Percentiles rank a stretch among this genome's conserved stretches.
Evolutionary conservation across 2,329 filamentous ascomycete genomes (phyloP).

Genomic region (Grosmannia huntii): DNA sequence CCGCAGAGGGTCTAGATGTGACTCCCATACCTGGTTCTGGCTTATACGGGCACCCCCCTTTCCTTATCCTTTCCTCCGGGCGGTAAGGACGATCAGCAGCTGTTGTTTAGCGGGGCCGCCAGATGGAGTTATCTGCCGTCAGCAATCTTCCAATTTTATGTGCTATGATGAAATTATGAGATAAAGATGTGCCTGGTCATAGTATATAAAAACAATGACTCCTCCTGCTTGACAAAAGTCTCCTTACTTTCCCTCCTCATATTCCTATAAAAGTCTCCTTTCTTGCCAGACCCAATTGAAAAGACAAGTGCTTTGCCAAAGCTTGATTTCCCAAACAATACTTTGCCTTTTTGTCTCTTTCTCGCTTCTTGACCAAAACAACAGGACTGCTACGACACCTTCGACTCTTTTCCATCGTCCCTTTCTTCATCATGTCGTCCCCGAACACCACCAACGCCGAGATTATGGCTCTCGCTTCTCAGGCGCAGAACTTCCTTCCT

Average conservation of each 20-base stretch:
- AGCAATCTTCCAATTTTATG: background rate
- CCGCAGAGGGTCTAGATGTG: no score
- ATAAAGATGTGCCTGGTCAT: no score
- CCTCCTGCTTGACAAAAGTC: background rate
- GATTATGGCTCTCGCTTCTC: slow-evolving; percentile 14
- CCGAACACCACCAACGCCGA: slow-evolving; percentile 6
- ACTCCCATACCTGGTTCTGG: background rate
- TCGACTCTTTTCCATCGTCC: background rate
- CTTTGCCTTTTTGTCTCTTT: no score
- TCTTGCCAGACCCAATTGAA: no score
- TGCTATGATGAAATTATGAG: no score
- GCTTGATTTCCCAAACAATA: no score
- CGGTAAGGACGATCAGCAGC: background rate
- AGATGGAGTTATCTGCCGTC: background rate
- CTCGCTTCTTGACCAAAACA: background rate
- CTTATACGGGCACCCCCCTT: background rate
- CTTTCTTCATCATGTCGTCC: slow-evolving; percentile 8
- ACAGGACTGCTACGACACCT: background rate
- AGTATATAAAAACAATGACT: background rate
- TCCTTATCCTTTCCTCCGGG: background rate
- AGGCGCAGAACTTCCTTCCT: slow-evolving; percentile 14
- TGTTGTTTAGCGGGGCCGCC: background rate
- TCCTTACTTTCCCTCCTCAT: no score
- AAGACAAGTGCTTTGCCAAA: no score
- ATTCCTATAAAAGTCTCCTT: no score